Evolutionary conservation across 805 yeast species (phyloP).

Genomic region (Sugiyamaella marilandica): DNA sequence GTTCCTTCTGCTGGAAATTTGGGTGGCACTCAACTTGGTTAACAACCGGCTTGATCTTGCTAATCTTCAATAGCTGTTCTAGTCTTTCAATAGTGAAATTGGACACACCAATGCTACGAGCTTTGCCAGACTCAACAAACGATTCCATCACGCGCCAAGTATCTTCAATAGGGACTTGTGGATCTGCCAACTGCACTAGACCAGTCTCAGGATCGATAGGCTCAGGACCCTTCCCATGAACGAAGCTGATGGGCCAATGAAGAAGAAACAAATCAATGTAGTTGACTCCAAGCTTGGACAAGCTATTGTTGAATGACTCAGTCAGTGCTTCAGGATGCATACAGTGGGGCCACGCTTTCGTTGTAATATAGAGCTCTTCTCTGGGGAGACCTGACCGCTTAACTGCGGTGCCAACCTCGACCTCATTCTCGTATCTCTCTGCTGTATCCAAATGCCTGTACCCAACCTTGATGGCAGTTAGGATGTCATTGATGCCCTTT

Average conservation of each 20-base stretch:
- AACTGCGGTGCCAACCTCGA: constrained; percentile 54
- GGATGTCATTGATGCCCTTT: constrained; percentile 6
- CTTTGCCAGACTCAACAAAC: constrained; percentile 38
- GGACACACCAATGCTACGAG: constrained; percentile 67
- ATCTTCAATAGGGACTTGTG: constrained; percentile 38
- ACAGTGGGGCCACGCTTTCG: constrained; percentile 63
- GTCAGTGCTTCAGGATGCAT: constrained; percentile 40
- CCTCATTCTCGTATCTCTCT: constrained; percentile 62
- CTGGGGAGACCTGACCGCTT: constrained; percentile 39
- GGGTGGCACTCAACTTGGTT: constrained; percentile 80
- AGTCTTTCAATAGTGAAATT: constrained; percentile 56
- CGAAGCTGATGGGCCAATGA: constrained; percentile 61
- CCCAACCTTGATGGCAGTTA: constrained; percentile 56
- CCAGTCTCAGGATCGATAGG: constrained; percentile 8
- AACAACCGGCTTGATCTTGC: constrained; percentile 55
- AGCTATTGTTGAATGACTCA: constrained; percentile 49
- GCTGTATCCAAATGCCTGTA: constrained; percentile 77
- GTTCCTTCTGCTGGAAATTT: constrained; percentile 49
- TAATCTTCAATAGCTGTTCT: constrained; percentile 44
- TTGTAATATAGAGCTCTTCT: constrained; percentile 54
- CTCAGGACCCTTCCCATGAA: neutral
- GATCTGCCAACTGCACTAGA: constrained; percentile 37
- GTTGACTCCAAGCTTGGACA: constrained; percentile 49
- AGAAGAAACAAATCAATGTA: constrained; percentile 62
- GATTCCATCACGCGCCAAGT: constrained; percentile 63